Conservation (phyloP, 495 filamentous ascomycete species). For the Aspergillus homomorphus region DNA sequence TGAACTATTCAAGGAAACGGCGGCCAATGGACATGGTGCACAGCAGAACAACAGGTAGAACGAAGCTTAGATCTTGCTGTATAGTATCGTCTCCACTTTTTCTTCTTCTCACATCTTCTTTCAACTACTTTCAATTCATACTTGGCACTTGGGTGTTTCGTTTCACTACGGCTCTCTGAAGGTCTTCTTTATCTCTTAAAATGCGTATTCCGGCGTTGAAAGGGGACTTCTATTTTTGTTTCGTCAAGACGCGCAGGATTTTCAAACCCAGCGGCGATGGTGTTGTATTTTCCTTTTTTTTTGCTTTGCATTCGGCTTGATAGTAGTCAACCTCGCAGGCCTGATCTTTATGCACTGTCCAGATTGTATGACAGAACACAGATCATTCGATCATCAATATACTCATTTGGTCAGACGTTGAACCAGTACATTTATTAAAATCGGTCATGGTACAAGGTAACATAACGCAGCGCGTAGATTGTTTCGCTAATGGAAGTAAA, state of each 20-base stretch:
- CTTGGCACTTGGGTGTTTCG: constrained; percentile 11
- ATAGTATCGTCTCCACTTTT: constrained; percentile 15
- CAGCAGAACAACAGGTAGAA: constrained; percentile 22
- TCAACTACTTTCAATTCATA: neutral
- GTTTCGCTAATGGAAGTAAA: neutral
- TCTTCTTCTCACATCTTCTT: neutral
- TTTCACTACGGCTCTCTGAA: neutral
- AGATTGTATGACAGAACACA: neutral
- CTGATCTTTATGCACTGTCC: neutral
- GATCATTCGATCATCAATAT: neutral
- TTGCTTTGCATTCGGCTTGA: neutral
- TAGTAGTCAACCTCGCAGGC: neutral
- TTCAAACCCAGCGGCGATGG: constrained; percentile 6
- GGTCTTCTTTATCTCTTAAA: neutral
- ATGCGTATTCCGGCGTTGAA: neutral
- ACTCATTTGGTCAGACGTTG: neutral
- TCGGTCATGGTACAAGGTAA: neutral
- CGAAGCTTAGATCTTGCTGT: constrained; percentile 13
- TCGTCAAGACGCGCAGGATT: neutral
- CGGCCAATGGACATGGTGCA: constrained; percentile 31
- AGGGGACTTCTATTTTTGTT: neutral
- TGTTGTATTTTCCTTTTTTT: neutral
- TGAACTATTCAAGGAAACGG: constrained; percentile 37
- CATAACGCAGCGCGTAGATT: neutral
- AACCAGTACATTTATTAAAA: neutral